phyloP scores from a whole-genome alignment of 1,284 basidiomycete species.

The Vanrija pseudolonga region DNA sequence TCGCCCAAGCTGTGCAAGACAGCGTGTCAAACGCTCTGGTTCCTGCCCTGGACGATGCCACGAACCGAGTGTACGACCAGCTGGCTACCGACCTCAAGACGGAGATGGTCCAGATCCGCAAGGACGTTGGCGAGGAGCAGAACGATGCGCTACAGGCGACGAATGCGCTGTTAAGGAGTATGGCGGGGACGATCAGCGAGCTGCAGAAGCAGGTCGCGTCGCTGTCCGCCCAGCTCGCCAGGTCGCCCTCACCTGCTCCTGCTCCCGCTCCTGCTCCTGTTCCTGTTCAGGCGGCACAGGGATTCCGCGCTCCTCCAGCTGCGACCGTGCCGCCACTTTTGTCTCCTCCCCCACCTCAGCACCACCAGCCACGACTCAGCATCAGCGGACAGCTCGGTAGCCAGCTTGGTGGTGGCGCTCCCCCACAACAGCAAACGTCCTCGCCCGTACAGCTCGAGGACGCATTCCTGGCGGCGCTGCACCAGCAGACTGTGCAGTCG shows the following conservation, averaged over 20 bases:
- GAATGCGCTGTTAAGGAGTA: conserved; percentile 15
- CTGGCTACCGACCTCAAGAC: conserved; percentile 33
- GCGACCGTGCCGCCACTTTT: background rate
- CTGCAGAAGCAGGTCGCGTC: conserved; percentile 28
- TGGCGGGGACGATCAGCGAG: conserved; percentile 22
- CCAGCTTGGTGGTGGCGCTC: too few species aligned
- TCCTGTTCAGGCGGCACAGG: background rate
- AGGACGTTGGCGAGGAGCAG: conserved; percentile 19
- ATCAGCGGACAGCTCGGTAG: conserved; percentile 1
- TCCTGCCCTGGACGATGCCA: conserved; percentile 24
- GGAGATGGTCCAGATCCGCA: conserved; percentile 38
- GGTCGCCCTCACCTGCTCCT: conserved; percentile 1
- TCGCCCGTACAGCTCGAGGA: conserved; percentile 26
- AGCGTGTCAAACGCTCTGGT: conserved; percentile 23
- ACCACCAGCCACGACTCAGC: conserved; percentile 1
- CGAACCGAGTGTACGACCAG: conserved; percentile 25
- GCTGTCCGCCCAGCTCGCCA: conserved; percentile 23
- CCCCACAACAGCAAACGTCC: conserved; percentile 1
- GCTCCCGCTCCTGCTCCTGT: background rate
- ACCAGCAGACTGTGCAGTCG: conserved; percentile 10
- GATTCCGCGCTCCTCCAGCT: background rate
- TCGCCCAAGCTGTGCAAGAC: conserved; percentile 29
- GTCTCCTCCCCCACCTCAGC: background rate
- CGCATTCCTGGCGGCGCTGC: conserved; percentile 27
- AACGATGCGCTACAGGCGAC: conserved; percentile 15